Conservation (phyloP, 176 grass and related monocot species). For the Musa acuminata region DNA sequence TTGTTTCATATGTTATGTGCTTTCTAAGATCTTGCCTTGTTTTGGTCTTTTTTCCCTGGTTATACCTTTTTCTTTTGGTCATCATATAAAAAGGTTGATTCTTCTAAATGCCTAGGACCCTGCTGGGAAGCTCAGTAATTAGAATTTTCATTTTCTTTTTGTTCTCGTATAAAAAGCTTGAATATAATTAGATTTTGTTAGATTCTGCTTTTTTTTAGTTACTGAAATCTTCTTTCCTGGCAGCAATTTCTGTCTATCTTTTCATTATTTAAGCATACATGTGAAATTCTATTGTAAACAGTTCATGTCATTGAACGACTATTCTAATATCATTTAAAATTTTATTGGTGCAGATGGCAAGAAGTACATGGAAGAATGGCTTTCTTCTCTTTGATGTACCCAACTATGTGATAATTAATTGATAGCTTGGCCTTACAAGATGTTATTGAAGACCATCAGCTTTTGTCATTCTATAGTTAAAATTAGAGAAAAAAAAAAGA, state of each 20-base stretch:
- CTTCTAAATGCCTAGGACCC: too few species aligned
- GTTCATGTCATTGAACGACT: neutral
- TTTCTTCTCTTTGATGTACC: neutral
- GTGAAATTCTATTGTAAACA: too few species aligned
- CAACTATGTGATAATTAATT: neutral
- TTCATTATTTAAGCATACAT: neutral
- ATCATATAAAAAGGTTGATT: too few species aligned
- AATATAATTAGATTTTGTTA: too few species aligned
- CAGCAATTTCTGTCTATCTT: neutral
- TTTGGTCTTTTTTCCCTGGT: too few species aligned
- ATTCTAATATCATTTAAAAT: neutral
- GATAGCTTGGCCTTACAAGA: neutral
- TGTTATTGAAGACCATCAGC: neutral
- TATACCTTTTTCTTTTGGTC: too few species aligned
- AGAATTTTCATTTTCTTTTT: too few species aligned
- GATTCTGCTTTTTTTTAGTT: too few species aligned
- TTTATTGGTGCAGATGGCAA: slow-evolving; percentile 17
- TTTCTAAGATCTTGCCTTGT: neutral
- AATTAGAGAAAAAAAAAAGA: neutral
- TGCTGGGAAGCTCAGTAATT: too few species aligned
- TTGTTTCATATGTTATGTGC: neutral
- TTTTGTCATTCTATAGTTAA: neutral
- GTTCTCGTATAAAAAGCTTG: too few species aligned
- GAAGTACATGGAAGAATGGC: slow-evolving; percentile 16
- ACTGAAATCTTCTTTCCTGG: neutral